Conservation (phyloP, 2,329 filamentous ascomycete species). For the Sporothrix euskadiensis region DNA sequence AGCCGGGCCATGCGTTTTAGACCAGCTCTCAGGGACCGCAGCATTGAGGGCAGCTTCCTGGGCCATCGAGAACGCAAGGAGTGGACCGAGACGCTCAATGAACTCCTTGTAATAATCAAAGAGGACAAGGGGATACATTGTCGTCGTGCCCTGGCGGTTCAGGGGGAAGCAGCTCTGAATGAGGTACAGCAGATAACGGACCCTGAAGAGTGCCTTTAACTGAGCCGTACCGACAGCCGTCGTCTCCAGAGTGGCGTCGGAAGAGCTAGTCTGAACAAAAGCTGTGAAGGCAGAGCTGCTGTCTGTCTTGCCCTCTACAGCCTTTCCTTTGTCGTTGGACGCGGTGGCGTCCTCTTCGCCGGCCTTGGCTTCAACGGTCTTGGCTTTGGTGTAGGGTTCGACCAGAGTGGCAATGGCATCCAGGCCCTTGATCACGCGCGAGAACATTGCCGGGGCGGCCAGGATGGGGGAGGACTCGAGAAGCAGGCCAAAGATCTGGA, state of each 20-base stretch:
- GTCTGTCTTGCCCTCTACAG: not conserved
- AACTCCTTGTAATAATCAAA: conserved; percentile 80
- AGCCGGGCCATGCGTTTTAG: conserved; percentile 31
- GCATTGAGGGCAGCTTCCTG: conserved; percentile 78
- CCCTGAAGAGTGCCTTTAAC: conserved; percentile 74
- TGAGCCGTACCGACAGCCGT: conserved; percentile 69
- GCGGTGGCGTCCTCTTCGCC: not conserved
- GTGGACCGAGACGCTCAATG: conserved; percentile 70
- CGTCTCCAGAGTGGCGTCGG: conserved; percentile 38
- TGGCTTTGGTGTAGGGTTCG: conserved; percentile 41
- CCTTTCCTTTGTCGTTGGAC: not conserved
- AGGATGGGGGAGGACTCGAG: conserved; percentile 79
- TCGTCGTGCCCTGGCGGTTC: conserved; percentile 61
- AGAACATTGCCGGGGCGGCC: conserved; percentile 77
- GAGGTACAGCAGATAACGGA: conserved; percentile 74
- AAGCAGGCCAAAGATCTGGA: conserved; percentile 72
- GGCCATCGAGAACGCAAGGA: conserved; percentile 78
- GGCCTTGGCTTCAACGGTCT: not conserved
- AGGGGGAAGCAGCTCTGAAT: conserved; percentile 73
- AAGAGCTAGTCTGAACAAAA: conserved; percentile 55
- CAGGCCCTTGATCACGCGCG: conserved; percentile 69
- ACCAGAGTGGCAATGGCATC: conserved; percentile 68
- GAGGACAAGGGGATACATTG: conserved; percentile 76
- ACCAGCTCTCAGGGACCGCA: conserved; percentile 70
- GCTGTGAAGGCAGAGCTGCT: conserved; percentile 66